These are phyloP conservation scores for Zymoseptoria tritici DNA, from an alignment of 2,329 filamentous ascomycete species.

Conservation along the genomic window DNA sequence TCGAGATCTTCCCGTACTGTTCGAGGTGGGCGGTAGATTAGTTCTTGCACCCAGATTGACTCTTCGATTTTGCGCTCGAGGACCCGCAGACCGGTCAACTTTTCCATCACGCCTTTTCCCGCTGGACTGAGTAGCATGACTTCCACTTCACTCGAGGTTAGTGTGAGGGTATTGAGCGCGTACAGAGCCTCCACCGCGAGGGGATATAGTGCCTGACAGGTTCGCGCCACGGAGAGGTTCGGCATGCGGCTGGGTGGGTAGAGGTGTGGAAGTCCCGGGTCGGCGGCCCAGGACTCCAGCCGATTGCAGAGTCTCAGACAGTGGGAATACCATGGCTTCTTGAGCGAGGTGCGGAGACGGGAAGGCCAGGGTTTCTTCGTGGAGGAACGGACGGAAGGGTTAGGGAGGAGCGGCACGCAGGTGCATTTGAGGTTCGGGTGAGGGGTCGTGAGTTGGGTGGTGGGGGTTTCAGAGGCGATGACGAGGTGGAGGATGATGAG, in stretches of 20 bases:
- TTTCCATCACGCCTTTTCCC: neutral
- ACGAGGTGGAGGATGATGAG: neutral
- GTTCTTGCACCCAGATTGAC: neutral
- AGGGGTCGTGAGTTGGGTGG: neutral
- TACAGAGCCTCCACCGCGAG: neutral
- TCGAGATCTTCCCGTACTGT: no score
- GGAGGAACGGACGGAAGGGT: neutral
- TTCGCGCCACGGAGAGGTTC: neutral
- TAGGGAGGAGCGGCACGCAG: neutral
- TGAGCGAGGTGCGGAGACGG: neutral
- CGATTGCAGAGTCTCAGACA: neutral
- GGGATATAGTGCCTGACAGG: neutral
- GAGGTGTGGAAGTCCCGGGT: neutral
- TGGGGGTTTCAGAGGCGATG: neutral
- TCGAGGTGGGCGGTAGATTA: no score
- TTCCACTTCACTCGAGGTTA: neutral
- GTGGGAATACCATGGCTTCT: neutral
- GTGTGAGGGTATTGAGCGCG: neutral
- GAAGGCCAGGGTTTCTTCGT: neutral
- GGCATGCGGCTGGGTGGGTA: neutral
- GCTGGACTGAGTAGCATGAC: neutral
- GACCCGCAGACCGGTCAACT: neutral
- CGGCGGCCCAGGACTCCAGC: neutral
- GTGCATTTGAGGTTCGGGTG: neutral
- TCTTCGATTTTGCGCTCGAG: neutral